Base-by-base conservation (phyloP, 495 filamentous ascomycete genomes). In the Aspergillus homomorphus region DNA sequence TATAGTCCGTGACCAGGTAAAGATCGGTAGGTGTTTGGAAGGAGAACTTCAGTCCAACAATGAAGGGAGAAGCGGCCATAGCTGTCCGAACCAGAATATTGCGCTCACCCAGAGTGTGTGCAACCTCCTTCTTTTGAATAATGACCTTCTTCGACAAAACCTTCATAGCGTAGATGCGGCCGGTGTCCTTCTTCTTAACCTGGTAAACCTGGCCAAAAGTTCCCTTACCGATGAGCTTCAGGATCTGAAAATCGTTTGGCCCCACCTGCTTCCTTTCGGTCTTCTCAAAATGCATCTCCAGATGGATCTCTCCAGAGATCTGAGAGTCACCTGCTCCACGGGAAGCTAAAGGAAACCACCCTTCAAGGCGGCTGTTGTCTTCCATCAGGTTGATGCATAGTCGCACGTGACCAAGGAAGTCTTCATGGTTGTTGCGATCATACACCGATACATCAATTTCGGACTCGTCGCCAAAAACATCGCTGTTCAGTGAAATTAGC, bases 191-290 rank as follows among this genome's bases (percentile, higher is more conserved):
- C 81, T 98, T 98, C 62, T 91, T 89, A n/a, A 98, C 94, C 66
- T 98, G 94, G 65, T 97, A 99, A 3, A 99, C 94, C 72, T 99
- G 95, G n/a, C 94, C 94, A 71, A 99, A 99, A 0, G 95, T 99
- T 67, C 91, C 94, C 75, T 96, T 98, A 43, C 94, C 94, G 67
- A 99, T 98, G 23, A 99, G 85, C 70, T 95, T 93, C 58, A 98
- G 75, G 56, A 98, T 92, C 62, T 93, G 83, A 75, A 98, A 98
- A 69, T 98, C 95, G 61, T 90, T 90, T n/a, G 94, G 95, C 3
- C 94, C 94, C 57, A 92, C 96, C 63, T 96, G 90, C 73, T 86
- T 92, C 78, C 89, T 91, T 45, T 94, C 91, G n/a, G 87, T 90
- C 68, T 87, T 85, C 66, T 96, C 90, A 69, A 92, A 98, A 24